Conservation (phyloP, 1,284 basidiomycete genomes). For the Mycena sp. region DNA sequence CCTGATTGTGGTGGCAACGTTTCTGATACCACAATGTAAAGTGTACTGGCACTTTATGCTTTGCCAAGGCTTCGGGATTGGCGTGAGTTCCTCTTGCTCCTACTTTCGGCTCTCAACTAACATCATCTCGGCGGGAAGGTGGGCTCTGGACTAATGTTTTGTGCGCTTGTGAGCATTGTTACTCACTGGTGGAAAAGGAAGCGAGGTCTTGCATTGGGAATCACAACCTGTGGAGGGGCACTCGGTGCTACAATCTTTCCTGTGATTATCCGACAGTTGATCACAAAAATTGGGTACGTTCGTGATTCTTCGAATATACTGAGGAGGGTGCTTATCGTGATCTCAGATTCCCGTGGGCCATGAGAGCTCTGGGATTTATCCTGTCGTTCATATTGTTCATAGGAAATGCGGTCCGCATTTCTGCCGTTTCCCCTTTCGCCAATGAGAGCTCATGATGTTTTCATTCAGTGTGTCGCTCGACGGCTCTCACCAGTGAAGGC, state of each 20-base stretch:
- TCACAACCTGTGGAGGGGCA: conserved; percentile 34
- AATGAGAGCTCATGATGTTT: background rate
- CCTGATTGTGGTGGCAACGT: conserved; percentile 48
- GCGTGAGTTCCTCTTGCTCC: conserved; percentile 34
- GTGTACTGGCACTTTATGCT: conserved; percentile 56
- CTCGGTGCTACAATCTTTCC: conserved; percentile 52
- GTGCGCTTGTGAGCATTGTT: conserved; percentile 46
- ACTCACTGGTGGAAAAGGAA: conserved; percentile 47
- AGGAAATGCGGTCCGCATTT: conserved; percentile 49
- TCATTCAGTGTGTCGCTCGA: conserved; percentile 38
- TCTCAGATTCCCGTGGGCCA: conserved; percentile 60
- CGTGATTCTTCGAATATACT: conserved; percentile 27
- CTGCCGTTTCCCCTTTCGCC: too few species aligned
- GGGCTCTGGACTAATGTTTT: conserved; percentile 45
- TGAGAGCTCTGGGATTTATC: conserved; percentile 60
- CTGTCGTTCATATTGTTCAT: conserved; percentile 49
- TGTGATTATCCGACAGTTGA: conserved; percentile 48
- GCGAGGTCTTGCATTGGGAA: conserved; percentile 38
- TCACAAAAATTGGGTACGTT: conserved; percentile 47
- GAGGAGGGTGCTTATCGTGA: background rate
- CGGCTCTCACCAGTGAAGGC: conserved; percentile 50
- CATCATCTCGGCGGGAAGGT: conserved; percentile 25
- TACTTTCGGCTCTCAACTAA: too few species aligned
- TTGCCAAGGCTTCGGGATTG: conserved; percentile 49
- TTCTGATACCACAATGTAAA: conserved; percentile 54